Evolutionary conservation across 1,284 basidiomycete species (phyloP).

Genomic region (Leccinum solheimii): DNA sequence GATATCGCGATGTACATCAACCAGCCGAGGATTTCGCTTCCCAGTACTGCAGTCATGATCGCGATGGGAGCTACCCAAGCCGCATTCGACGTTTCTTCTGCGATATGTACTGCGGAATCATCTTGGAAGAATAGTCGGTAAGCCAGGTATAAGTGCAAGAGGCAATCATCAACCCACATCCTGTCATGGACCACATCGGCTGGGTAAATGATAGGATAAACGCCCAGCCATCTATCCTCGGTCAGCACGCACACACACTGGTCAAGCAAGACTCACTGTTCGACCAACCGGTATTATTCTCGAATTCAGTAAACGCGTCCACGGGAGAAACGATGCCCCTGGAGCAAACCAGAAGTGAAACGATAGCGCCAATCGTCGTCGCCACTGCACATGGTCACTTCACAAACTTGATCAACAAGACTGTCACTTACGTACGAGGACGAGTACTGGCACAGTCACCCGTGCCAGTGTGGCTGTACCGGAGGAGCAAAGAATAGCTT

Average conservation of each 20-base stretch:
- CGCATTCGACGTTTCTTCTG: slow-evolving; percentile 68
- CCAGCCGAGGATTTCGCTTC: slow-evolving; percentile 61
- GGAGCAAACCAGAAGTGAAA: slow-evolving; percentile 54
- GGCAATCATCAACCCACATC: slow-evolving; percentile 11
- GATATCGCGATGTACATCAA: slow-evolving; percentile 59
- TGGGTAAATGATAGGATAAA: slow-evolving; percentile 24
- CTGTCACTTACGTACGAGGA: slow-evolving; percentile 52
- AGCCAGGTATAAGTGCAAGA: neutral
- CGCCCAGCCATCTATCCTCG: slow-evolving; percentile 40
- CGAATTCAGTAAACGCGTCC: slow-evolving; percentile 63
- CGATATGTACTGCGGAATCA: slow-evolving; percentile 72
- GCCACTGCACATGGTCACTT: slow-evolving; percentile 41
- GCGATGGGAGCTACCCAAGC: slow-evolving; percentile 69
- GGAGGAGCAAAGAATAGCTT: slow-evolving; percentile 67
- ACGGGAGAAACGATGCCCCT: slow-evolving; percentile 54
- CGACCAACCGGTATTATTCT: slow-evolving; percentile 67
- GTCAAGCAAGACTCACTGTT: slow-evolving; percentile 40
- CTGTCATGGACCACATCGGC: slow-evolving; percentile 26
- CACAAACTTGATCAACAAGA: neutral
- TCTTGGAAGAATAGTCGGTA: slow-evolving; percentile 6
- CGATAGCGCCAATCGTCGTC: slow-evolving; percentile 54
- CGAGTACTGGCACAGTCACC: slow-evolving; percentile 60
- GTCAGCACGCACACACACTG: neutral
- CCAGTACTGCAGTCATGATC: slow-evolving; percentile 61
- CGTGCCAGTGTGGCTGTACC: slow-evolving; percentile 62